phyloP scores from a whole-genome alignment of 1,139 yeast genomes.

The Saccharomyces pastorianus region DNA sequence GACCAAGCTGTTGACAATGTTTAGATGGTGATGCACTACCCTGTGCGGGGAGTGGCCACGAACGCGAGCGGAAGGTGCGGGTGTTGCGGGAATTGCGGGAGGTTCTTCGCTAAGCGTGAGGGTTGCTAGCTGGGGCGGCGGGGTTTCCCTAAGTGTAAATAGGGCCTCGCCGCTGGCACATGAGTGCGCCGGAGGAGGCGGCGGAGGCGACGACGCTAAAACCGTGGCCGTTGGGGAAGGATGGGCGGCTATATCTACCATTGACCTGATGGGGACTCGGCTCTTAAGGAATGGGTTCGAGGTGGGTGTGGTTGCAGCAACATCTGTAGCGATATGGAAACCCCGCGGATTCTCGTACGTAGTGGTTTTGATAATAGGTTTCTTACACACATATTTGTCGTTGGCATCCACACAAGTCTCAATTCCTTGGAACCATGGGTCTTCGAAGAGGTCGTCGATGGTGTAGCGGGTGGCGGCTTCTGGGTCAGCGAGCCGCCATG shows the following conservation, averaged over 20 bases:
- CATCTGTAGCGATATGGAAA: slow-evolving; percentile 1
- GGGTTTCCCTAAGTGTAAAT: not conserved
- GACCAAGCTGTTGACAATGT: slow-evolving; percentile 10
- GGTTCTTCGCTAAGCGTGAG: not conserved
- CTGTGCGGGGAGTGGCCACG: slow-evolving; percentile 5
- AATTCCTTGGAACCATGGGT: slow-evolving; percentile 55
- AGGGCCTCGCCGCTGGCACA: not conserved
- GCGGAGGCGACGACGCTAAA: not conserved
- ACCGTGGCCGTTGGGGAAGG: slow-evolving; percentile 7
- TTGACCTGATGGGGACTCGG: slow-evolving; percentile 14
- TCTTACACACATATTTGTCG: slow-evolving; percentile 9
- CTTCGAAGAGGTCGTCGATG: slow-evolving; percentile 46
- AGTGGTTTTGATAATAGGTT: slow-evolving; percentile 1
- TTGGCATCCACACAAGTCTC: slow-evolving; percentile 44
- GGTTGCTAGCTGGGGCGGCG: not conserved
- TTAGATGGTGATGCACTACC: slow-evolving; percentile 14
- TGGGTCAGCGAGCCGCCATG: slow-evolving; percentile 72
- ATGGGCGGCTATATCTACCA: slow-evolving; percentile 22
- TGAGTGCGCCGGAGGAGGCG: slow-evolving; percentile 1
- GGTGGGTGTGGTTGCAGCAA: slow-evolving; percentile 6
- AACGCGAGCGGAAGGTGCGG: not conserved
- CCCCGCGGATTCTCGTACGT: slow-evolving; percentile 8
- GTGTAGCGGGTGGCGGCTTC: slow-evolving; percentile 46
- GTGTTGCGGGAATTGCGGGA: not conserved
- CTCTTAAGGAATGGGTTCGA: slow-evolving; percentile 14